Evolutionary conservation across 2,329 filamentous ascomycete species (phyloP).

Genomic region (Aspergillus sp.): DNA sequence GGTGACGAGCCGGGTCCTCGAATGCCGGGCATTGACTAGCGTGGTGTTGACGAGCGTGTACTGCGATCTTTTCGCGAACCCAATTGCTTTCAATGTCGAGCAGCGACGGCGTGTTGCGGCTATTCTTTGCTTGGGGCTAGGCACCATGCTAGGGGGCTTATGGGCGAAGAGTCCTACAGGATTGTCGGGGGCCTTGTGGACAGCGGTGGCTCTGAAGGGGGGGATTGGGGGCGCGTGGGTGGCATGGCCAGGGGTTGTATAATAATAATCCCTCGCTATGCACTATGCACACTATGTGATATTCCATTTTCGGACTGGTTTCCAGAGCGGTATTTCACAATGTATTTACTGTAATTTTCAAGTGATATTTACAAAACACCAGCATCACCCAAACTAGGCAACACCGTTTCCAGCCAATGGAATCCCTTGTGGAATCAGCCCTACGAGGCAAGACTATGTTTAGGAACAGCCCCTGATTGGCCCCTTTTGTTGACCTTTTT

Average conservation of each 20-base stretch:
- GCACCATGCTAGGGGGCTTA: constrained; percentile 49
- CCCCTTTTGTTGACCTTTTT: background rate
- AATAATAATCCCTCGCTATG: background rate
- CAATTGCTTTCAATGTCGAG: constrained; percentile 42
- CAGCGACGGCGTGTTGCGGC: constrained; percentile 48
- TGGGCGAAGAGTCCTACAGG: constrained; percentile 49
- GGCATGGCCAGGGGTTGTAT: constrained; percentile 49
- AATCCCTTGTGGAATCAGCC: background rate
- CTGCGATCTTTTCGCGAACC: constrained; percentile 69
- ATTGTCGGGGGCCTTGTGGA: constrained; percentile 53
- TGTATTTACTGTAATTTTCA: background rate
- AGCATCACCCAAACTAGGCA: background rate
- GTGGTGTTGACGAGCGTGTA: constrained; percentile 77
- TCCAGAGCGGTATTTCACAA: background rate
- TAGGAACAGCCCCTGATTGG: background rate
- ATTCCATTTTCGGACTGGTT: too few relatives aligned
- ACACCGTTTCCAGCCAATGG: background rate
- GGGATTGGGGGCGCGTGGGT: constrained; percentile 54
- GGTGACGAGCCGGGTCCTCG: constrained; percentile 63
- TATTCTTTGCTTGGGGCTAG: constrained; percentile 46
- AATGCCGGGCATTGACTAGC: constrained; percentile 65
- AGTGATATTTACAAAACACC: background rate
- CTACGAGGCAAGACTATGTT: background rate
- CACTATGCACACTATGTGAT: background rate
- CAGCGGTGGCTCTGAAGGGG: constrained; percentile 52